Evolutionary conservation across 2,329 filamentous ascomycete species (phyloP), one percentile per base, ranked within the genome.

Genomic region (Nothophaeocryptopus gaeumannii): DNA sequence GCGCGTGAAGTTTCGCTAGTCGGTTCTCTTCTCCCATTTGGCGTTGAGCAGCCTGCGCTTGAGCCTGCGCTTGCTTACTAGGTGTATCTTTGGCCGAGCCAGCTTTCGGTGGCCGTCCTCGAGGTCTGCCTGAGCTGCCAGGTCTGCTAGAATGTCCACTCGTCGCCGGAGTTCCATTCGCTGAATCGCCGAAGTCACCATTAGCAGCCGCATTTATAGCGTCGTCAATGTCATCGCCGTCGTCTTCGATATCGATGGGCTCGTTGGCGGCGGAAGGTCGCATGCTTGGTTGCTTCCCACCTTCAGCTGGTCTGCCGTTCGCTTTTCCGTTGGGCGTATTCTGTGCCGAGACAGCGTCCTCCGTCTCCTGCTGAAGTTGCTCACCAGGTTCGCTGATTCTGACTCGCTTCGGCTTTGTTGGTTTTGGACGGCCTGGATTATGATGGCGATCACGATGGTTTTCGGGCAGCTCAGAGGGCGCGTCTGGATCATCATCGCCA

Each of bases 131-230:
- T 10, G 47, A 50, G 20, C 46, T 48, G 7, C 42, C 35, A 13
- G 51, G 39, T 20, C 34, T 33, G 2, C 40, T 45, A 13, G 39
- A 16, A 2, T 26, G 15, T 8, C 42, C 45, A 12, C 38, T 46
- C 31, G 38, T 32, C 26, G 39, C 35, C 7, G 37, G 47, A 32
- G 37, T 42, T 9, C 34, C 31, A 36, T 51, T 47, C 26, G 11
- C 30, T 26, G 31, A 10, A 8, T 43, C 15, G 5, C 41, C 20
- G 11, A 42, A 45, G 29, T 32, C 39, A 20, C 55, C 53, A 26
- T 50, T 54, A 3, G 41, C 55, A 81, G 80, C n/a, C 72, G 82
- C 44, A 78, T 82, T 56, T 79, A 84, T 55, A 79, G 84, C 62
- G 82, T 84, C 61, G 12, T 47, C 47, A 8, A 55, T 45, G 32